phyloP scores from a whole-genome alignment of 2,329 filamentous ascomycete genomes.

The Neoscytalidium dimidiatum region DNA sequence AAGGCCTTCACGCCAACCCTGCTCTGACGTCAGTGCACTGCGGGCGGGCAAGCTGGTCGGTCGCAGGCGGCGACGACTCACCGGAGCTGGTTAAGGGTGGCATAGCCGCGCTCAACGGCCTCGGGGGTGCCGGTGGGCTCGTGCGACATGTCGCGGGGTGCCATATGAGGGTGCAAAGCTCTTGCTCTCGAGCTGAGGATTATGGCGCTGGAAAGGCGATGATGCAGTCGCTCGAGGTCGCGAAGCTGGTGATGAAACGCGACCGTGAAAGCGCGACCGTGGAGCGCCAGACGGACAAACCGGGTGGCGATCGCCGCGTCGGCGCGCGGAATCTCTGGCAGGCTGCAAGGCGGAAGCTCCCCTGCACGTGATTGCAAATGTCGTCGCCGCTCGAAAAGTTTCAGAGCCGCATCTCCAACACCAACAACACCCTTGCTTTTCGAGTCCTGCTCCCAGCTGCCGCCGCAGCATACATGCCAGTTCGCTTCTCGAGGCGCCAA shows the following conservation, averaged over 20 bases:
- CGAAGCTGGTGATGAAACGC: conserved; percentile 11
- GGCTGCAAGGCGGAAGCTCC: no score
- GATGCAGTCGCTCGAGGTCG: conserved; percentile 5
- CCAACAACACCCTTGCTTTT: not conserved
- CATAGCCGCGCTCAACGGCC: conserved; percentile 73
- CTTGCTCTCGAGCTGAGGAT: not conserved
- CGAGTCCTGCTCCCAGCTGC: not conserved
- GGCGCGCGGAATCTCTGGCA: not conserved
- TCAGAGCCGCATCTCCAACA: not conserved
- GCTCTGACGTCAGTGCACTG: conserved; percentile 24
- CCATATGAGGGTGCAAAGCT: conserved; percentile 46
- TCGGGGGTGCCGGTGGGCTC: conserved; percentile 58
- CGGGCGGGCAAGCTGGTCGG: not conserved
- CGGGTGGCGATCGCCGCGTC: conserved; percentile 10
- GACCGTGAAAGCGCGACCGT: conserved; percentile 16
- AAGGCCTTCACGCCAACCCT: conserved; percentile 69
- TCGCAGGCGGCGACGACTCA: conserved; percentile 46
- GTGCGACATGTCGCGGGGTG: conserved; percentile 55
- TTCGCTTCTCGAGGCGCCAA: not conserved
- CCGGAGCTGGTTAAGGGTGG: conserved; percentile 82
- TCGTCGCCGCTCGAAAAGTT: conserved; percentile 8
- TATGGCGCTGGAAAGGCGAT: not conserved
- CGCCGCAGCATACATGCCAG: not conserved
- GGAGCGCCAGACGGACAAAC: not conserved
- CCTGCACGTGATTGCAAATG: not conserved